Base-by-base conservation (phyloP, 108 stramenopile species). In the Nitzschia inconspicua region DNA sequence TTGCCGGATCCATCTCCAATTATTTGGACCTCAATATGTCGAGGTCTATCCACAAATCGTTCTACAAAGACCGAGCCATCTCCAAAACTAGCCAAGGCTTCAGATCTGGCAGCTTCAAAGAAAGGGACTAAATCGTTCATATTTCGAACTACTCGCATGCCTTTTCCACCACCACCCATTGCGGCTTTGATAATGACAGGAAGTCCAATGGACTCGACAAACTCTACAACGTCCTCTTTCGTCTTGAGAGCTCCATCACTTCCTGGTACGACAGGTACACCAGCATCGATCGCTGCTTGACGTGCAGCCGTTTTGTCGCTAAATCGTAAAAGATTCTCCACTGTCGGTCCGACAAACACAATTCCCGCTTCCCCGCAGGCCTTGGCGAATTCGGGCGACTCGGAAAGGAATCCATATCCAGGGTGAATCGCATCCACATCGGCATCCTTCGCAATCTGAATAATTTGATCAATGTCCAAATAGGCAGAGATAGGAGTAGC, bases 21-120 rank as follows among this genome's bases (percentile, higher is more conserved):
- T 27, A 96, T 86, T 65, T 98, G 98, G 4, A 98, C 86, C 63
- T 97, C 98, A 60, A 98, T 88, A 65, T 98, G 98, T 16, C 96
- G 79, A 6, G 98, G 95, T n/a, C 66, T 51, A 20, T 82, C 81
- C 18, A 95, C 72, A 65, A 78, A 95, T 47, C 83, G 70, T 63
- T 96, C 95, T 14, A 96, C 51, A 43, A 96, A 90, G 7, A 88
- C 85, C 29, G 57, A 35, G 19, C 86, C 93, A 59, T 96, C 92
- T 13, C 92, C 91, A 40, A 96, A 94, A 47, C 65, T 51, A n/a
- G 82, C 76, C 29, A 79, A 29, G 3, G 93, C 89, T 70, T 94
- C 95, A 18, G 66, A 69, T 10, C 68, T 68, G 32, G 90, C 91
- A n/a, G 73, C 36, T 37, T 90, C 78, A 34, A 75, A 82, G 49